Evolutionary conservation across 192 early-diverging fungal species (phyloP).

Genomic region (Umbelopsis vinacea): DNA sequence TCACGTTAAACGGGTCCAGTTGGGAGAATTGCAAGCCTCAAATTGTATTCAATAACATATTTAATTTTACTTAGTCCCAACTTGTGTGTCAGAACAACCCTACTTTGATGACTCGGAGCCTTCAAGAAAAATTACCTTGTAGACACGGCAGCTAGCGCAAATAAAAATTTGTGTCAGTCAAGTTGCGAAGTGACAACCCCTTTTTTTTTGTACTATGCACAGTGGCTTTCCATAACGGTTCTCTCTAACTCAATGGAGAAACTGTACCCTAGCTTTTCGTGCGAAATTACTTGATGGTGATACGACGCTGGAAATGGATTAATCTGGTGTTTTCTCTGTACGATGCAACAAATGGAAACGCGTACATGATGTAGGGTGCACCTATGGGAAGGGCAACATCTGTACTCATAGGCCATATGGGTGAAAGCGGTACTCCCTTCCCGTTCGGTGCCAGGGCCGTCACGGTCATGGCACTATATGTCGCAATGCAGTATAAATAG

Average conservation of each 20-base stretch:
- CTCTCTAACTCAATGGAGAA: neutral
- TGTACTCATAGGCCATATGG: neutral
- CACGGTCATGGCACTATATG: neutral
- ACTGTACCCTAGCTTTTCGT: neutral
- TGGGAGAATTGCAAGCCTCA: slow-evolving; percentile 2
- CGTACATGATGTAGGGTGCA: neutral
- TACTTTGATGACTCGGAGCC: neutral
- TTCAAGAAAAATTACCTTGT: neutral
- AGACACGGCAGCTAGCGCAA: neutral
- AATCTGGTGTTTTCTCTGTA: slow-evolving; percentile 1
- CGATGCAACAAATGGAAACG: neutral
- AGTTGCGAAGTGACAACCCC: neutral
- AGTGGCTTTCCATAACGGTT: neutral
- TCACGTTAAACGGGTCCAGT: slow-evolving; percentile 17
- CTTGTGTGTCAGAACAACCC: neutral
- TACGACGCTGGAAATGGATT: slow-evolving; percentile 8
- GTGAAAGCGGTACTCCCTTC: neutral
- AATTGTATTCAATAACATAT: neutral
- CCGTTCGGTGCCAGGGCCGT: neutral
- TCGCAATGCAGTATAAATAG: slow-evolving; percentile 9
- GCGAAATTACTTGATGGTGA: slow-evolving; percentile 2
- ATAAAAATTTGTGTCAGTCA: neutral
- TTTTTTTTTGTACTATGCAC: neutral
- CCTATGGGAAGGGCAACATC: slow-evolving; percentile 1
- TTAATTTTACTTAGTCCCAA: neutral